These are phyloP conservation scores for Agapanthus africanus DNA, from an alignment of 106 monocot species.

Conservation along the genomic window DNA sequence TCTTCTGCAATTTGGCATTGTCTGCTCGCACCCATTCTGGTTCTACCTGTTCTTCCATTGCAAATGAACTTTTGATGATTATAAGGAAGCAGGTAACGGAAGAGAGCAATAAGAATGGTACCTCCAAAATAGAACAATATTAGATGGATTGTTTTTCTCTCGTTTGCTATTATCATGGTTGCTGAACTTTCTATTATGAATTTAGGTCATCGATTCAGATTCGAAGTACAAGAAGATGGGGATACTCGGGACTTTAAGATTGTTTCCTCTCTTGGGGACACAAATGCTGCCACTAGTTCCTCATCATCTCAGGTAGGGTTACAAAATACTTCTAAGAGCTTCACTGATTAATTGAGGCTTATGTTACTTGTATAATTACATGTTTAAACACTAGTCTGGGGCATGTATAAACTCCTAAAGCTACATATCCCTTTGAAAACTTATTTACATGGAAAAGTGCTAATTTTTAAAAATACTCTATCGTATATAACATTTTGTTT, in stretches of 20 bases:
- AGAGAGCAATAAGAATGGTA: background rate
- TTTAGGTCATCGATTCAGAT: conserved; percentile 82
- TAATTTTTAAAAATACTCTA: no score
- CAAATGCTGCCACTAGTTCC: conserved; percentile 26
- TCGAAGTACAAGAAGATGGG: conserved; percentile 82
- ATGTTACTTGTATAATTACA: conserved; percentile 1
- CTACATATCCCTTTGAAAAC: background rate
- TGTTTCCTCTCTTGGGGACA: conserved; percentile 50
- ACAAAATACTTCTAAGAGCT: background rate
- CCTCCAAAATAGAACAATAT: background rate
- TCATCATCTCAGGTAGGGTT: conserved; percentile 48
- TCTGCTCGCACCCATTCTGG: conserved; percentile 29
- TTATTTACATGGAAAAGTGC: no score
- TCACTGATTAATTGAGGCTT: background rate
- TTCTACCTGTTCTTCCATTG: conserved; percentile 41
- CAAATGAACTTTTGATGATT: conserved; percentile 89
- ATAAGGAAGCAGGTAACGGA: conserved; percentile 81
- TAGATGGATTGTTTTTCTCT: background rate
- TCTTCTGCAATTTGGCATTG: conserved; percentile 71
- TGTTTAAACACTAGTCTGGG: background rate
- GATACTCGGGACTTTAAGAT: conserved; percentile 77
- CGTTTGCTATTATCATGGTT: background rate
- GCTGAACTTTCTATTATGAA: background rate
- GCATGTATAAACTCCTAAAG: background rate
- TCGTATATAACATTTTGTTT: no score